Conservation (phyloP, 1,139 yeast species). For the Candida buenavistaensis region DNA sequence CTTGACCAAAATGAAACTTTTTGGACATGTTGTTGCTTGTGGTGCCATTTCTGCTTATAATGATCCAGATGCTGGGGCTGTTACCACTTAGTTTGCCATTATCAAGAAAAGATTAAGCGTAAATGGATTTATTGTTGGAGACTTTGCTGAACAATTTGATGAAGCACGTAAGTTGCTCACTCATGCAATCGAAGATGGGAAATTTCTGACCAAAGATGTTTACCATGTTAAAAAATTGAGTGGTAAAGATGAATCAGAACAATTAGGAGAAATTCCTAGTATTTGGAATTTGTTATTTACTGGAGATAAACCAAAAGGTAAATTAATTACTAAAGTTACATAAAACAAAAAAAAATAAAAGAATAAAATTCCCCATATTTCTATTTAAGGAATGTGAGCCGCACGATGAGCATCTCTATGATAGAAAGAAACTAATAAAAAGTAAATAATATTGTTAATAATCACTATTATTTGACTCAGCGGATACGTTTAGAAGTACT, state of each 20-base stretch:
- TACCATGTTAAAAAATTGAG: constrained; percentile 26
- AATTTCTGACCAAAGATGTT: constrained; percentile 31
- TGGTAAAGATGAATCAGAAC: constrained; percentile 17
- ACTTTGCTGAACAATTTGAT: constrained; percentile 31
- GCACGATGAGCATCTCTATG: constrained; percentile 37
- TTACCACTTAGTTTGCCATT: constrained; percentile 44
- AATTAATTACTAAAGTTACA: constrained; percentile 35
- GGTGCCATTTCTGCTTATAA: constrained; percentile 66
- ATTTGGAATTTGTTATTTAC: constrained; percentile 32
- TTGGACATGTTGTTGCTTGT: constrained; percentile 54
- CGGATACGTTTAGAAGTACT: too few species aligned
- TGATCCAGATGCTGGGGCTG: constrained; percentile 31
- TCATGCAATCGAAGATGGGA: constrained; percentile 41
- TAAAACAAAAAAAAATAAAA: too few species aligned
- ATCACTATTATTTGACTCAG: too few species aligned
- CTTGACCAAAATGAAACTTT: constrained; percentile 37
- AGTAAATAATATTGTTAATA: too few species aligned
- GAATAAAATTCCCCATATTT: constrained; percentile 7
- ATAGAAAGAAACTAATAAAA: too few species aligned
- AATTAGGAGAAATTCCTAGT: constrained; percentile 27
- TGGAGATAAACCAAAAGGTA: constrained; percentile 34
- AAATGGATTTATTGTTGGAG: constrained; percentile 49
- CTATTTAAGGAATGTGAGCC: constrained; percentile 22
- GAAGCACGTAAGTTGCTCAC: constrained; percentile 36
- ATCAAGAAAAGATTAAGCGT: constrained; percentile 49